These are phyloP conservation scores for Trichocladium antarcticum DNA, from an alignment of 495 filamentous ascomycete genomes.

Conservation along the genomic window DNA sequence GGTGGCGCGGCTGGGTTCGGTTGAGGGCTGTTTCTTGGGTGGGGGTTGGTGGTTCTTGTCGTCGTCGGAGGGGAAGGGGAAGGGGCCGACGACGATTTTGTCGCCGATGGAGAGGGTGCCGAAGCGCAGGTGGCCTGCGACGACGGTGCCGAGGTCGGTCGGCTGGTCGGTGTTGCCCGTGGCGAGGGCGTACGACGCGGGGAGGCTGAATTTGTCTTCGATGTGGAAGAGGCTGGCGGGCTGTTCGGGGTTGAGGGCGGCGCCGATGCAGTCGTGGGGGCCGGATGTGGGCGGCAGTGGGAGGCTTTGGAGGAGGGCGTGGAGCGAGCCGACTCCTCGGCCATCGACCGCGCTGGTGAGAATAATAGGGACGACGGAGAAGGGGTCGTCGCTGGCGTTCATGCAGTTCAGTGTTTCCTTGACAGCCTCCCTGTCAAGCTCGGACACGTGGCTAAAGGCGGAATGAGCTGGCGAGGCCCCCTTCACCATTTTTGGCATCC, in stretches of 20 bases:
- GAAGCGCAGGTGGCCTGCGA: constrained; percentile 73
- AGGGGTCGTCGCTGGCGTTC: constrained; percentile 34
- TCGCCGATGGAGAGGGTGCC: constrained; percentile 72
- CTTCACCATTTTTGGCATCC: constrained; percentile 59
- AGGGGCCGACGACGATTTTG: constrained; percentile 67
- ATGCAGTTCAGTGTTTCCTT: constrained; percentile 40
- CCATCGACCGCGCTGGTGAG: constrained; percentile 83
- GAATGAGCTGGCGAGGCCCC: constrained; percentile 28
- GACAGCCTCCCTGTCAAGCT: constrained; percentile 42
- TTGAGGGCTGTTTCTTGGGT: constrained; percentile 35
- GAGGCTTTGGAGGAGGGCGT: constrained; percentile 67
- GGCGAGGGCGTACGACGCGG: constrained; percentile 36
- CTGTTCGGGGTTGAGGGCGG: constrained; percentile 38
- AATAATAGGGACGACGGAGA: constrained; percentile 64
- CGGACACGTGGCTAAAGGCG: constrained; percentile 27
- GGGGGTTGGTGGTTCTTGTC: constrained; percentile 28
- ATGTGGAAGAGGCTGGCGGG: constrained; percentile 64
- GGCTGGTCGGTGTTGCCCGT: constrained; percentile 28
- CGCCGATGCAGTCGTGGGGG: constrained; percentile 33
- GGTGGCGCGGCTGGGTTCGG: constrained; percentile 32
- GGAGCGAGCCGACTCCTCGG: constrained; percentile 65
- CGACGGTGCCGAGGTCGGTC: constrained; percentile 45
- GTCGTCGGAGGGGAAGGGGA: constrained; percentile 43
- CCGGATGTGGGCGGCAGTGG: constrained; percentile 55
- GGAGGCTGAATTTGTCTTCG: constrained; percentile 61